Conservation (phyloP, 2,329 filamentous ascomycete species). For the Fusarium globosum region DNA sequence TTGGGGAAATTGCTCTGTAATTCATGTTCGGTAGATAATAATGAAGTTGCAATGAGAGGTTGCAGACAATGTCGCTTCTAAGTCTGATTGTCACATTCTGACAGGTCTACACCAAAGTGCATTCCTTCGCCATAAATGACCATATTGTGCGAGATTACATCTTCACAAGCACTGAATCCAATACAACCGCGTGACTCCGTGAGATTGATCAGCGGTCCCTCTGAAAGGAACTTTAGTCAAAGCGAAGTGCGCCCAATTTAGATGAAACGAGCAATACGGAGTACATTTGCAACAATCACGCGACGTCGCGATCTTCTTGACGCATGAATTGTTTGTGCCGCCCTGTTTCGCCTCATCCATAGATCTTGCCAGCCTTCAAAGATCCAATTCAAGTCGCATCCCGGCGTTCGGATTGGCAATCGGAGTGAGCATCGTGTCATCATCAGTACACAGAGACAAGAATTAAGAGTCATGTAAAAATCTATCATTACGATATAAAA, state of each 20-base stretch:
- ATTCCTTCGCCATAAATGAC: background rate
- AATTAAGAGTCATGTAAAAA: conserved; percentile 1
- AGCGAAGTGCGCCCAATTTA: background rate
- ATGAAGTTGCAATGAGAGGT: background rate
- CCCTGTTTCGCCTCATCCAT: background rate
- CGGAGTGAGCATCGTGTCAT: background rate
- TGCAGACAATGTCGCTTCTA: background rate
- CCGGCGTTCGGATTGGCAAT: background rate
- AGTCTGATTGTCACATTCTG: background rate
- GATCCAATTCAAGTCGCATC: background rate
- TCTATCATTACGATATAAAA: conserved; percentile 34
- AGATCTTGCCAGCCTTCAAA: background rate
- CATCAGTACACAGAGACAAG: fast-evolving
- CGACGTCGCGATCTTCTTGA: background rate
- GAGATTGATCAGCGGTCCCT: background rate
- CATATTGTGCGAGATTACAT: background rate
- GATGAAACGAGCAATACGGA: conserved; percentile 16
- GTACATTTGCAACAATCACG: background rate
- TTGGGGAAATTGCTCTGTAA: background rate
- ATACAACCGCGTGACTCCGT: background rate
- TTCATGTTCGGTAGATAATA: fast-evolving
- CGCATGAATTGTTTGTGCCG: background rate
- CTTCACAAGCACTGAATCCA: background rate
- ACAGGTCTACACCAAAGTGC: background rate
- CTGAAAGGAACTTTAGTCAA: background rate